A percentile compares a stretch with the other conserved stretches of the same genome.
Conservation (phyloP, 2,329 filamentous ascomycete genomes). For the Penicillium sp. region DNA sequence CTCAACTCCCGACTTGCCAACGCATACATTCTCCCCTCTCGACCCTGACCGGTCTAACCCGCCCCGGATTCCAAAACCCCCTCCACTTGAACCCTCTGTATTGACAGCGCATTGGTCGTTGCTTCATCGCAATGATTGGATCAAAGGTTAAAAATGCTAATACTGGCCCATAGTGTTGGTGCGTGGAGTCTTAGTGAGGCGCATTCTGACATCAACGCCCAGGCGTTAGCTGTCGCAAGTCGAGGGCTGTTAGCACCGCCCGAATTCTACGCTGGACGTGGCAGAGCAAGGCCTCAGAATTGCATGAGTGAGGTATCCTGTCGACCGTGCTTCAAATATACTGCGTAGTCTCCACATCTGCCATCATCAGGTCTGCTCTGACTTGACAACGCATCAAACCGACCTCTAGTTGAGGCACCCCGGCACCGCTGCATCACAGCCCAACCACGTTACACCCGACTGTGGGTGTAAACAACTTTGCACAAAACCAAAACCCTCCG, state of each 20-base stretch:
- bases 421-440: constrained; percentile 45
- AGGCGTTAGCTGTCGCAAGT: constrained; percentile 14
- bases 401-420: constrained; percentile 32
- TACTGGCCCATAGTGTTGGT: constrained; percentile 21
- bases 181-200: constrained; percentile 22
- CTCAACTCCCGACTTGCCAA: constrained; percentile 34
- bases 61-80: constrained; percentile 24
- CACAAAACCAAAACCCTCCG: constrained; percentile 35
- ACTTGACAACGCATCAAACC: constrained; percentile 46
- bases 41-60: constrained; percentile 29
- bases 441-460: constrained; percentile 44
- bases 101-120: constrained; percentile 31
- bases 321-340: constrained; percentile 29
- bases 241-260: constrained; percentile 28
- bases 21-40: constrained; percentile 37
- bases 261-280: constrained; percentile 27
- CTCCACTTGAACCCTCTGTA: constrained; percentile 17
- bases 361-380: constrained; percentile 27
- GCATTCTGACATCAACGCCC: constrained; percentile 29
- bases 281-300: constrained; percentile 19
- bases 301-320: constrained; percentile 22
- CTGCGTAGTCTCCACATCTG: constrained; percentile 23
- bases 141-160: constrained; percentile 24
- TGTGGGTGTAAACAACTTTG: constrained; percentile 30
- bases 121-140: constrained; percentile 12